These are phyloP conservation scores for Aspergillus luchuensis DNA, from an alignment of 2,329 filamentous ascomycete species.

Conservation along the genomic window DNA sequence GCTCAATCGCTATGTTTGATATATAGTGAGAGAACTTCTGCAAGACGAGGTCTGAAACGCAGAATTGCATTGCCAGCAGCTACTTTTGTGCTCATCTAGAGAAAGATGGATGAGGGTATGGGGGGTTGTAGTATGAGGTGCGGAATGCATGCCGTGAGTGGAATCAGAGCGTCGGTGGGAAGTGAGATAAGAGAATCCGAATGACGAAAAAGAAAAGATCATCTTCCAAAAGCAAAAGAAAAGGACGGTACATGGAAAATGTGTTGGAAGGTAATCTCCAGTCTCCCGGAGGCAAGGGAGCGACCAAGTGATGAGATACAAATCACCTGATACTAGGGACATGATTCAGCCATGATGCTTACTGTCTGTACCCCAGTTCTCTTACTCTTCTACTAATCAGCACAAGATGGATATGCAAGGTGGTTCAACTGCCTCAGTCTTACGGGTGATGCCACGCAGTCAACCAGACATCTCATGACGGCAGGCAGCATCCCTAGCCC, in stretches of 20 bases:
- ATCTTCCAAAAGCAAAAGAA: too few relatives aligned
- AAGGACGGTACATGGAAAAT: neutral
- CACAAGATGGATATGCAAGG: neutral
- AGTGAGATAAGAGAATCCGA: neutral
- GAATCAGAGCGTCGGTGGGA: neutral
- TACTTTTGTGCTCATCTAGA: neutral
- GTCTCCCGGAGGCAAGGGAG: neutral
- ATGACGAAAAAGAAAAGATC: neutral
- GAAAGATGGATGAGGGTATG: neutral
- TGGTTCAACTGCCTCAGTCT: neutral
- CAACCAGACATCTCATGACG: neutral
- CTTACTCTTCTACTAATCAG: too few relatives aligned
- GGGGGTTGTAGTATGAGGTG: neutral
- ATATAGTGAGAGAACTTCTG: neutral
- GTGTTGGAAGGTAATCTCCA: neutral
- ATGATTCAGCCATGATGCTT: too few relatives aligned
- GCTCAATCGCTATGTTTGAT: too few relatives aligned
- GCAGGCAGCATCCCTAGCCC: neutral
- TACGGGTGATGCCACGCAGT: neutral
- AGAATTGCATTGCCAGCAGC: neutral
- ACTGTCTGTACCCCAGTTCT: too few relatives aligned
- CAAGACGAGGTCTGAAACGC: neutral
- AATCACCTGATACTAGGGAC: too few relatives aligned
- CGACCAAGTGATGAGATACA: neutral
- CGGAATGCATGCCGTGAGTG: neutral